Percentiles rank a stretch among this genome's conserved stretches.
phyloP scores from a whole-genome alignment of 2,329 filamentous ascomycete species.

The Colletotrichum sp. region DNA sequence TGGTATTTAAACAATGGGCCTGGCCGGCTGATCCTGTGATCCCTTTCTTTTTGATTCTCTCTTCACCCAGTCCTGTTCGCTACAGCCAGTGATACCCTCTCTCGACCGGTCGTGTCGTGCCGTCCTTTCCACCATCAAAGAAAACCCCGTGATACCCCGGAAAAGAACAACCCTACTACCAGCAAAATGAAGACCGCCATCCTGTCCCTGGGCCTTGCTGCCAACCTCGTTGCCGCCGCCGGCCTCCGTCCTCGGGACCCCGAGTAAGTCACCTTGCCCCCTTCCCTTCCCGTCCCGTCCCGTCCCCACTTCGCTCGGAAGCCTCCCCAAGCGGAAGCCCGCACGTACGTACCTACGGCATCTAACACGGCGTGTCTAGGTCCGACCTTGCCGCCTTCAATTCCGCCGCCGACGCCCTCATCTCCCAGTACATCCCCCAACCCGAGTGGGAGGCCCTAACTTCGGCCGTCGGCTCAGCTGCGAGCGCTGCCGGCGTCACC shows the following conservation, averaged over 20 bases:
- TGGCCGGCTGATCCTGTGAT: neutral
- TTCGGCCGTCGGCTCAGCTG: conserved; percentile 29
- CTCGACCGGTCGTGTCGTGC: neutral
- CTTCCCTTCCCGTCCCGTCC: neutral
- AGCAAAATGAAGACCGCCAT: conserved; percentile 6
- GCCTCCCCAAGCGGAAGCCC: neutral
- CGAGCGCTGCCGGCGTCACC: conserved; percentile 27
- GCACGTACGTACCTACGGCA: neutral
- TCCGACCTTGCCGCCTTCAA: conserved; percentile 25
- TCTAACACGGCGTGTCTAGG: neutral
- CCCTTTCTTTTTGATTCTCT: neutral
- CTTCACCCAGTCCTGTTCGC: neutral
- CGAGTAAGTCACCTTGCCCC: neutral
- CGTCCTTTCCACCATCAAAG: neutral
- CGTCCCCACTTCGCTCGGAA: neutral
- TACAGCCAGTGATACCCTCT: conserved; percentile 7
- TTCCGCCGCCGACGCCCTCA: conserved; percentile 29
- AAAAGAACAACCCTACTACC: neutral
- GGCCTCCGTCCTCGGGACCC: neutral
- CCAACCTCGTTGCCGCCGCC: conserved; percentile 8
- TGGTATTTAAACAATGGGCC: conserved; percentile 9
- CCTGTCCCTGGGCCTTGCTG: conserved; percentile 1
- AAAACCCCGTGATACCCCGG: neutral
- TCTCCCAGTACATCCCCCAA: conserved; percentile 32
- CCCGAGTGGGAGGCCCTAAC: conserved; percentile 25